Conservation (phyloP, 2,329 filamentous ascomycete species). For the Claviceps sp. region DNA sequence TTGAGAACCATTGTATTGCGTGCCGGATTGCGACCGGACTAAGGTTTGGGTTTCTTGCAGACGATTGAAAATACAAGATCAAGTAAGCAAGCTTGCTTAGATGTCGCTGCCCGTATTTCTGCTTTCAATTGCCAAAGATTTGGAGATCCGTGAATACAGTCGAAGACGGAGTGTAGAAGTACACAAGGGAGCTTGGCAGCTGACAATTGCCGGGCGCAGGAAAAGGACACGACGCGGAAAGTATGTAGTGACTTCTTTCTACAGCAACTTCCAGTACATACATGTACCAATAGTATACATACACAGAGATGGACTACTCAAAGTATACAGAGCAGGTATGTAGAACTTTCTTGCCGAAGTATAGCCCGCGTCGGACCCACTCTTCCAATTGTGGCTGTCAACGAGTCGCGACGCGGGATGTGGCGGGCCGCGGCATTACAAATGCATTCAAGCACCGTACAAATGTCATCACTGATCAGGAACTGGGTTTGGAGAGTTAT, state of each 20-base stretch:
- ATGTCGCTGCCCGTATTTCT: neutral
- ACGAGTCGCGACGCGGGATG: no score
- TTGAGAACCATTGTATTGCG: conserved; percentile 35
- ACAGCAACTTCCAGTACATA: no score
- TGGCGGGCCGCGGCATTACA: no score
- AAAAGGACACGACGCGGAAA: conserved; percentile 9
- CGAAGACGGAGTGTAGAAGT: neutral
- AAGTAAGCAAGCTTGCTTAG: neutral
- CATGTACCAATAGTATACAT: neutral
- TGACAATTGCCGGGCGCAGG: neutral
- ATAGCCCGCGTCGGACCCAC: no score
- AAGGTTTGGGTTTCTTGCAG: neutral
- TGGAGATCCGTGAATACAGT: neutral
- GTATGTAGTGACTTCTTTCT: neutral
- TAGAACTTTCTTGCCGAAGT: no score
- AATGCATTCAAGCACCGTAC: no score
- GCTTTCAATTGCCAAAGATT: neutral
- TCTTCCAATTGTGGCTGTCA: no score
- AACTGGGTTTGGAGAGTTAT: no score
- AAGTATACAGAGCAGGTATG: no score
- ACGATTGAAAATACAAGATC: neutral
- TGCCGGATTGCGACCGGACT: neutral
- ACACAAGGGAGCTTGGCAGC: conserved; percentile 2
- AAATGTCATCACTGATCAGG: no score
- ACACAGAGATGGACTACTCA: no score